A percentile compares a stretch with the other conserved stretches of the same genome.
Evolutionary conservation across 257 asterid genomes (phyloP).

Genomic region (Oldenlandia corymbosa): DNA sequence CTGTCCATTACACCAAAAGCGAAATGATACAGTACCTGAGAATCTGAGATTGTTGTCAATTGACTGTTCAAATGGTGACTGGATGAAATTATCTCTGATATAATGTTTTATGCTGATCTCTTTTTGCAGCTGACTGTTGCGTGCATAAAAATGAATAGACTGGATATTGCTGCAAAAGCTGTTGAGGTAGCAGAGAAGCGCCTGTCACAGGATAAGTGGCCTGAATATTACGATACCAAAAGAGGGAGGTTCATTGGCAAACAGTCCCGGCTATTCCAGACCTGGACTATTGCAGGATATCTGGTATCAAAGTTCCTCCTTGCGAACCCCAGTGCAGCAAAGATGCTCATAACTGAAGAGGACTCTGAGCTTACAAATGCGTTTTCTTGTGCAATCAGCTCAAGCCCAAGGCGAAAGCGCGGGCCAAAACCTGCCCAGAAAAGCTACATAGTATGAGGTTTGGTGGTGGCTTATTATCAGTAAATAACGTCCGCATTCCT

Average conservation of each 20-base stretch:
- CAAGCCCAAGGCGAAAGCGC: conserved; percentile 55
- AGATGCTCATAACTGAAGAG: conserved; percentile 49
- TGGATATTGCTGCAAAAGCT: conserved; percentile 65
- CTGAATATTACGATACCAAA: conserved; percentile 68
- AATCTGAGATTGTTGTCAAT: not conserved
- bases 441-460: conserved; percentile 40
- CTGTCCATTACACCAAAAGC: not conserved
- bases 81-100: not conserved
- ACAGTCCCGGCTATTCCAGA: conserved; percentile 55
- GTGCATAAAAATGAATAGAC: conserved; percentile 64
- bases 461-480: not conserved
- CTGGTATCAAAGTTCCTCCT: conserved; percentile 60
- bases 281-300: conserved; percentile 76
- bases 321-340: conserved; percentile 46
- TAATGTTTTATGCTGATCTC: too few species aligned
- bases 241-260: conserved; percentile 60
- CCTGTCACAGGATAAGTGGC: conserved; percentile 59
- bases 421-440: conserved; percentile 50
- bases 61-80: not conserved
- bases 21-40: not conserved
- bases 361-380: conserved; percentile 61
- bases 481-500: not conserved
- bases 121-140: conserved; percentile 64
- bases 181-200: conserved; percentile 58
- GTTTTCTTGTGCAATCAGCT: conserved; percentile 55